Evolutionary conservation across 75 land plant species (phyloP).

Genomic region (Pinus taeda): DNA sequence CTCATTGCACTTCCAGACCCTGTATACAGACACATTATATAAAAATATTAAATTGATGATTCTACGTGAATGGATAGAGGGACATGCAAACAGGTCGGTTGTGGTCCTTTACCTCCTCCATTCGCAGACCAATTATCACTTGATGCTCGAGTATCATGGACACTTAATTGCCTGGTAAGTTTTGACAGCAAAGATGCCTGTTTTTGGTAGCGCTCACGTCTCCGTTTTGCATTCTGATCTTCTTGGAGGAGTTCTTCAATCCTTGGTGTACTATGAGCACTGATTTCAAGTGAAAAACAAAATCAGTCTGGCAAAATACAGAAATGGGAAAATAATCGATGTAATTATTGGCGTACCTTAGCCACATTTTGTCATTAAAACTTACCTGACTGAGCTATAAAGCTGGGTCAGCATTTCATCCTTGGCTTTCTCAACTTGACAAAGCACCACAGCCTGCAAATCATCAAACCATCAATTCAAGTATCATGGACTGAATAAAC

Average conservation of each 20-base stretch:
- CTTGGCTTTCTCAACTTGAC: conserved; percentile 98
- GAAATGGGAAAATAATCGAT: neutral
- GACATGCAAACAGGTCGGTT: neutral
- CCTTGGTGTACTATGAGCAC: conserved; percentile 67
- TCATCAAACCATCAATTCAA: neutral
- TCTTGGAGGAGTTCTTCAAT: conserved; percentile 88
- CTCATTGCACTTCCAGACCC: conserved; percentile 31
- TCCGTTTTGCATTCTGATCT: conserved; percentile 82
- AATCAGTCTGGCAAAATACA: neutral
- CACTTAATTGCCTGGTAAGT: conserved; percentile 79
- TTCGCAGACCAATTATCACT: conserved; percentile 52
- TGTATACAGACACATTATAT: neutral
- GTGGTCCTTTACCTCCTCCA: conserved; percentile 31
- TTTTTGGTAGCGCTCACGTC: conserved; percentile 64
- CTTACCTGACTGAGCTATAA: conserved; percentile 89
- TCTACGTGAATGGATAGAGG: neutral
- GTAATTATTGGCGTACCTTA: neutral
- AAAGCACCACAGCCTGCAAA: conserved; percentile 92
- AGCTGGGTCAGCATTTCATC: conserved; percentile 97
- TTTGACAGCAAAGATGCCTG: conserved; percentile 76
- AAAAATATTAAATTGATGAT: neutral
- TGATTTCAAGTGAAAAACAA: conserved; percentile 13
- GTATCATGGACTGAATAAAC: neutral
- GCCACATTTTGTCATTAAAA: neutral
- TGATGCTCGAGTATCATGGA: conserved; percentile 80